Evolutionary conservation across 2,329 filamentous ascomycete genomes (phyloP).

Genomic region (Ceratocystis colombiana): DNA sequence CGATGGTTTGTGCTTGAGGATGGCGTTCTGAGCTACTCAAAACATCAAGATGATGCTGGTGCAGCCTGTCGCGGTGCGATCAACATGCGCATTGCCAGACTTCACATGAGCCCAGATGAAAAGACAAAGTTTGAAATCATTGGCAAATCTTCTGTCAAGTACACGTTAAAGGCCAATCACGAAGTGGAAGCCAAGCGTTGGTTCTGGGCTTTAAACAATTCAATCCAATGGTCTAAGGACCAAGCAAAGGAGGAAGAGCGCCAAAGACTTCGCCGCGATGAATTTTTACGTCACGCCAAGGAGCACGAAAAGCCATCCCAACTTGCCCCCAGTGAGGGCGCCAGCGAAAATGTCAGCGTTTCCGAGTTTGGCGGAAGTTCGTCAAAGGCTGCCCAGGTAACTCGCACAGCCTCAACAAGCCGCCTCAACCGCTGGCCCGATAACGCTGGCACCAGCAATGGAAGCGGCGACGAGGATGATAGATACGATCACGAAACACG

Average conservation of each 20-base stretch:
- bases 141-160: slow-evolving; percentile 97
- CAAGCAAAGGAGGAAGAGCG: slow-evolving; percentile 85
- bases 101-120: slow-evolving; percentile 94
- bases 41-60: slow-evolving; percentile 94
- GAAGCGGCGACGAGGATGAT: slow-evolving; percentile 44
- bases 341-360: slow-evolving; percentile 45
- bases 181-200: slow-evolving; percentile 96
- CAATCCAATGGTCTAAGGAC: slow-evolving; percentile 96
- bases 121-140: slow-evolving; percentile 97
- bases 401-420: slow-evolving; percentile 27
- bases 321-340: slow-evolving; percentile 38
- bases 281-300: slow-evolving; percentile 68
- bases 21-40: slow-evolving; percentile 96
- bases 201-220: slow-evolving; percentile 99
- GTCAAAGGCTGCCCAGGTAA: slow-evolving; percentile 27
- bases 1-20: slow-evolving; percentile 98
- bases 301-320: slow-evolving; percentile 52
- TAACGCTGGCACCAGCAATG: slow-evolving; percentile 35
- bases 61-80: slow-evolving; percentile 95
- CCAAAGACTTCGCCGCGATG: slow-evolving; percentile 62
- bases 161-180: slow-evolving; percentile 94
- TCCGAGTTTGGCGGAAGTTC: slow-evolving; percentile 33
- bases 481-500: slow-evolving; percentile 39
- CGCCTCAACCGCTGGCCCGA: slow-evolving; percentile 18
- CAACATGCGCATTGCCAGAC: slow-evolving; percentile 91